Evolutionary conservation across 2,329 filamentous ascomycete species (phyloP), one percentile per base, ranked within the genome.

Genomic region (Fusarium floridanum): DNA sequence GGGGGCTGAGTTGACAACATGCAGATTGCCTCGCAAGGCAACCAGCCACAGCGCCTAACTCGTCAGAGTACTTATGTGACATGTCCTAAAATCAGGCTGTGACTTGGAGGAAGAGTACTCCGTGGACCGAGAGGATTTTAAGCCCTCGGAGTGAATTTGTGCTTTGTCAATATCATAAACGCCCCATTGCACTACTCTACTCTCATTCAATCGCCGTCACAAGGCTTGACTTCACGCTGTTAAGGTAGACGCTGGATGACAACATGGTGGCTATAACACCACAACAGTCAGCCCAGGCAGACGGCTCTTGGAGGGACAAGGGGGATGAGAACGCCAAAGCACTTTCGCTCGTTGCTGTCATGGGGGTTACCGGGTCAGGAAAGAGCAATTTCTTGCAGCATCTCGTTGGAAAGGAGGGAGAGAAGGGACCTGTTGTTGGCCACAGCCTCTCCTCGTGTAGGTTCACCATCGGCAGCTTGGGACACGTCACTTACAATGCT

Each of bases 21-120:
- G 45, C 24, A 50, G 45, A 50, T 29, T 50, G 45, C 45, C 24
- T 50, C 10, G 22, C 45, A 17, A 50, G 45, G 45, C 45, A 50
- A 50, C 45, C 24, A 50, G 45, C 45, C 45, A 50, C 16, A 24
- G 45, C 24, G 39, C n/a, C n/a, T 11, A 20, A 7, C n/a, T 27
- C 10, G n/a, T n/a, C n/a, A 20, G n/a, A 17, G 39, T 20, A 20
- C 27, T 29, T 10, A 3, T 20, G 10, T 6, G 17, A 11, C 39
- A 12, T 6, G 12, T 20, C 10, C 2, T 7, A 12, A 12, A 43
- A 20, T 20, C n/a, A 43, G 39, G 39, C 39, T 41, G 22, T 48
- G 43, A 48, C 14, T 27, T 16, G 6, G 11, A 43, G n/a, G 20
- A 22, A 16, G 22, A 27, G 6, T 5, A 16, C 27, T 29, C 27